Conservation (phyloP, 2,329 filamentous ascomycete species). For the Biscogniauxia marginata region DNA sequence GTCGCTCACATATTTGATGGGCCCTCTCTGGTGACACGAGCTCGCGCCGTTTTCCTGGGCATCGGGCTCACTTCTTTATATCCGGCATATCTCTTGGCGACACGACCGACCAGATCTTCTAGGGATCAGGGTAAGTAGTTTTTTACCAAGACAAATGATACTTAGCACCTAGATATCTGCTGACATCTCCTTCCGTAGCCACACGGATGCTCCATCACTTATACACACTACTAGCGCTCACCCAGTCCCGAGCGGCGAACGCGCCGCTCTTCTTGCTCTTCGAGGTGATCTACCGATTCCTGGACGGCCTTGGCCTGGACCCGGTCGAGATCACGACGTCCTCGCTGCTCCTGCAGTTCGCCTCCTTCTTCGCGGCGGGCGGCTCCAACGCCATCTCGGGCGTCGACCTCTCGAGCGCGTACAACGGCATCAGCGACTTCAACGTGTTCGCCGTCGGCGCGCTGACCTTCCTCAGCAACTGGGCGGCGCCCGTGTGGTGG, state of each 20-base stretch:
- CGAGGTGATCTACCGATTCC: slow-evolving; percentile 53
- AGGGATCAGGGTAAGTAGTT: slow-evolving; percentile 26
- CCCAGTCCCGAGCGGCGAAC: slow-evolving; percentile 82
- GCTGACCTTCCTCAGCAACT: slow-evolving; percentile 85
- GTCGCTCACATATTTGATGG: slow-evolving; percentile 42
- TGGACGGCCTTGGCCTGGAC: slow-evolving; percentile 48
- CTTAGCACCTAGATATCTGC: slow-evolving; percentile 3
- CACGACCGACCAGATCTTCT: slow-evolving; percentile 23
- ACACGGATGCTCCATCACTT: slow-evolving; percentile 63
- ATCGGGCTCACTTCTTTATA: slow-evolving; percentile 40
- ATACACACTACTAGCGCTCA: slow-evolving; percentile 76
- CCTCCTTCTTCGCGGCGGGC: slow-evolving; percentile 85
- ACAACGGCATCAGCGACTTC: slow-evolving; percentile 86
- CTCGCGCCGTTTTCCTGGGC: slow-evolving; percentile 50
- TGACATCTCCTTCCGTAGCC: slow-evolving; percentile 26
- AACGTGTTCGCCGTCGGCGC: slow-evolving; percentile 77
- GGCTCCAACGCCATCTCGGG: slow-evolving; percentile 94
- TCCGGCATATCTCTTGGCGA: slow-evolving; percentile 40
- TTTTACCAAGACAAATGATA: not conserved
- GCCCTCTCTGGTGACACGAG: slow-evolving; percentile 47
- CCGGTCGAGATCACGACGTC: slow-evolving; percentile 64
- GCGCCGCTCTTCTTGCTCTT: slow-evolving; percentile 82
- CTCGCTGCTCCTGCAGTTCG: slow-evolving; percentile 73
- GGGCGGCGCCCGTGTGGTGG: slow-evolving; percentile 91
- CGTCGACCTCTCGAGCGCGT: slow-evolving; percentile 91